phyloP scores from a whole-genome alignment of 768 basidiomycete species.

The Gymnopilus junonius region DNA sequence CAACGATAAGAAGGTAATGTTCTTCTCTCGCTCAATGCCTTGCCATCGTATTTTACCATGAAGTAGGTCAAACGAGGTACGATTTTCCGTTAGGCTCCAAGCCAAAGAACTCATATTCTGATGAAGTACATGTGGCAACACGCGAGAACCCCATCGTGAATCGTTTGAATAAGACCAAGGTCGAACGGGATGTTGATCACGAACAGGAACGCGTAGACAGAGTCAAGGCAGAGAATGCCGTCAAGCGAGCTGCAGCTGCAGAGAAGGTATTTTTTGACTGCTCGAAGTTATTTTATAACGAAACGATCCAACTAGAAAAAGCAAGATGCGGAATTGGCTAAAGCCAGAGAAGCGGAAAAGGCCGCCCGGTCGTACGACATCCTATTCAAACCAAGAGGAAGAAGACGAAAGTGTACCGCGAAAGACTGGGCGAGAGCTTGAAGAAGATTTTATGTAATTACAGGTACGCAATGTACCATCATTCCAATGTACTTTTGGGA shows the following conservation, averaged over 20 bases:
- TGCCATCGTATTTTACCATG: not conserved
- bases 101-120: not conserved
- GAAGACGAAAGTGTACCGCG: slow-evolving; percentile 55
- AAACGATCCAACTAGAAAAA: slow-evolving; percentile 61
- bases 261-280: slow-evolving; percentile 56
- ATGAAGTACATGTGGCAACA: slow-evolving; percentile 71
- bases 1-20: slow-evolving; percentile 79
- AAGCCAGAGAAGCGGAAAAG: slow-evolving; percentile 83
- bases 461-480: not conserved
- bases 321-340: slow-evolving; percentile 75
- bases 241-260: slow-evolving; percentile 61
- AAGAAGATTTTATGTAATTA: slow-evolving; percentile 87
- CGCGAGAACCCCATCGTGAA: slow-evolving; percentile 94
- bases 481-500: not conserved
- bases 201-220: slow-evolving; percentile 87
- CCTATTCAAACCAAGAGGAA: slow-evolving; percentile 70
- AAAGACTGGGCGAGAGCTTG: slow-evolving; percentile 74
- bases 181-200: slow-evolving; percentile 84
- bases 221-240: slow-evolving; percentile 73
- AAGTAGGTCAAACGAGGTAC: slow-evolving; percentile 79
- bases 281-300: not conserved
- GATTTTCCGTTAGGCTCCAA: not conserved
- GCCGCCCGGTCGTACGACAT: slow-evolving; percentile 86
- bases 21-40: not conserved
- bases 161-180: slow-evolving; percentile 91